Evolutionary conservation across 208 protist genomes (phyloP).

Genomic region (Leishmania tarentolae): DNA sequence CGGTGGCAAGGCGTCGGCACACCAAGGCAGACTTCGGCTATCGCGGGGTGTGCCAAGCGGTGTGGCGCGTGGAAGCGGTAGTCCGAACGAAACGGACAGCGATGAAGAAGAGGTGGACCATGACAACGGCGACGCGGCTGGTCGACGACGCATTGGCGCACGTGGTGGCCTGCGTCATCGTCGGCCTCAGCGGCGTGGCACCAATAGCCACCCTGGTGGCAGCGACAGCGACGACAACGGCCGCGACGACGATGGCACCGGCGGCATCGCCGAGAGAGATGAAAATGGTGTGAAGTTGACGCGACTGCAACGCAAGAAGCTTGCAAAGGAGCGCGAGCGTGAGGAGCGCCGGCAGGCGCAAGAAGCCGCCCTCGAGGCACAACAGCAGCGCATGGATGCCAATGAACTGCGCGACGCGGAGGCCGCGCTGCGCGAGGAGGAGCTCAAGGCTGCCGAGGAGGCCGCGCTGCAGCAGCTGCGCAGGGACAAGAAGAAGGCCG

Average conservation of each 20-base stretch:
- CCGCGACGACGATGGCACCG: slow-evolving; percentile 11
- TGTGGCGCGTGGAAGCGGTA: background rate
- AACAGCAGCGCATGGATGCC: slow-evolving; percentile 24
- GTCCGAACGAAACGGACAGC: background rate
- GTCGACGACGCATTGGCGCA: background rate
- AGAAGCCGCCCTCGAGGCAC: slow-evolving; percentile 37
- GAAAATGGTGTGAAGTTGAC: slow-evolving; percentile 33
- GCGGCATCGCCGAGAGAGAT: slow-evolving; percentile 11
- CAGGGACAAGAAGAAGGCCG: slow-evolving; percentile 49
- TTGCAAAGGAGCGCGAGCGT: slow-evolving; percentile 56
- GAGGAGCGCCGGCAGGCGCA: slow-evolving; percentile 52
- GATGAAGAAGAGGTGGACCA: background rate
- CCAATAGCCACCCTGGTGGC: background rate
- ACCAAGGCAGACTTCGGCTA: background rate
- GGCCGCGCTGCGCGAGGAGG: slow-evolving; percentile 34
- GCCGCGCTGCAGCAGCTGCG: slow-evolving; percentile 61
- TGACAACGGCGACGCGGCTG: background rate
- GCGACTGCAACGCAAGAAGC: slow-evolving; percentile 67
- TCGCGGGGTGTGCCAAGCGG: background rate
- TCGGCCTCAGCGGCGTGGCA: slow-evolving; percentile 3
- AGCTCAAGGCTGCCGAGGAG: slow-evolving; percentile 40
- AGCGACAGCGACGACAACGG: slow-evolving; percentile 16
- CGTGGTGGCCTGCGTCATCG: slow-evolving; percentile 7
- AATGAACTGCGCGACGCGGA: slow-evolving; percentile 24
- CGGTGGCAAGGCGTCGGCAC: background rate